Conservation (phyloP, 176 grass and related monocot genomes). For the Elaeis guineensis region DNA sequence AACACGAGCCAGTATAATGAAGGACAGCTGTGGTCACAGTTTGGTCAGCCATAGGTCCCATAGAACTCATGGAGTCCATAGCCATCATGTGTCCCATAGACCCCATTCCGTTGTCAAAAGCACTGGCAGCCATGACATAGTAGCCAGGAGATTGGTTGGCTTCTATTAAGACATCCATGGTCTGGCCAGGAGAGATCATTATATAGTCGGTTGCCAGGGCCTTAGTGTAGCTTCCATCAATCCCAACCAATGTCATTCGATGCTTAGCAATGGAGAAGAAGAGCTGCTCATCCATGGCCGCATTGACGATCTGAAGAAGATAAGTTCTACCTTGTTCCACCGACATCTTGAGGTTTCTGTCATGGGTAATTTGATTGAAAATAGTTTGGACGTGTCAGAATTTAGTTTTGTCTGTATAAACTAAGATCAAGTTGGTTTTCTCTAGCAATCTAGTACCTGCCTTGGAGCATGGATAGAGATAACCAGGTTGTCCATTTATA, state of each 20-base stretch:
- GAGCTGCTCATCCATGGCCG: background rate
- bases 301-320: background rate
- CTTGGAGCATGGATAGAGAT: slow-evolving; percentile 31
- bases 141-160: background rate
- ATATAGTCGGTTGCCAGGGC: background rate
- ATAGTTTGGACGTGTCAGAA: background rate
- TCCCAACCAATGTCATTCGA: background rate
- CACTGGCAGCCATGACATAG: background rate
- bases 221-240: background rate
- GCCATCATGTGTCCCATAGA: background rate
- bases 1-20: no score
- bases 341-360: background rate
- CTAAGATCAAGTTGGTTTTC: no score
- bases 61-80: no score
- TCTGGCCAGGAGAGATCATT: slow-evolving; percentile 3
- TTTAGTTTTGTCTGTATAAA: no score
- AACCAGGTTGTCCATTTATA: slow-evolving; percentile 42
- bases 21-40: no score
- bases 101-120: background rate
- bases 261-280: slow-evolving; percentile 4
- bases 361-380: background rate
- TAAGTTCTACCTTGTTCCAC: background rate
- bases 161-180: slow-evolving; percentile 1
- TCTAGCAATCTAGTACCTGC: background rate
- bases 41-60: no score